Percentiles rank a stretch among this genome's conserved stretches.
These are phyloP conservation scores for Botrytis sinoallii DNA, from an alignment of 2,329 filamentous ascomycete species.

Conservation along the genomic window DNA sequence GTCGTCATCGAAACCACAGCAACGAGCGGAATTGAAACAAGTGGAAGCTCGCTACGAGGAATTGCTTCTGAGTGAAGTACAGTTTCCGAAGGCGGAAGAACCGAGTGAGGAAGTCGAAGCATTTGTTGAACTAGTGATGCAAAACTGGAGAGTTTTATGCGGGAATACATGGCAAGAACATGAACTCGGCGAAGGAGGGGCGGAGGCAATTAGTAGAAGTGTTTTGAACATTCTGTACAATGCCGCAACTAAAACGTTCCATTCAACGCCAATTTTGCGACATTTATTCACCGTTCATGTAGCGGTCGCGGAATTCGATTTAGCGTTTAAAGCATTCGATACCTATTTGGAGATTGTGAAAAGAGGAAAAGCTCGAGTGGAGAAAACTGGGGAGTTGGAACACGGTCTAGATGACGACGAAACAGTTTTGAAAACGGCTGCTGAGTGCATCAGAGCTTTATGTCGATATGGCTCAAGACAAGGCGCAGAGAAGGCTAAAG, in stretches of 20 bases:
- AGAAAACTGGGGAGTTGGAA: slow-evolving; percentile 72
- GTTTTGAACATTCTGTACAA: slow-evolving; percentile 87
- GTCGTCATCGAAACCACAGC: slow-evolving; percentile 56
- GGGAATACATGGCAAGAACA: slow-evolving; percentile 76
- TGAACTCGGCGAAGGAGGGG: slow-evolving; percentile 78
- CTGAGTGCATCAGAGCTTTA: slow-evolving; percentile 74
- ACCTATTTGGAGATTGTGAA: slow-evolving; percentile 88
- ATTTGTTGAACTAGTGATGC: slow-evolving; percentile 75
- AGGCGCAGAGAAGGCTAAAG: slow-evolving; percentile 75
- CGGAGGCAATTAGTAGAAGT: slow-evolving; percentile 68
- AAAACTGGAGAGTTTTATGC: slow-evolving; percentile 81
- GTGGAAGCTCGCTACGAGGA: slow-evolving; percentile 78
- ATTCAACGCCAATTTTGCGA: slow-evolving; percentile 84
- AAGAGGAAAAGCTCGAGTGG: slow-evolving; percentile 77
- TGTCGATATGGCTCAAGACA: slow-evolving; percentile 75
- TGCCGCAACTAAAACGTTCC: slow-evolving; percentile 88
- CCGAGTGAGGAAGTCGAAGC: slow-evolving; percentile 74
- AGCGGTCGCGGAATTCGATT: slow-evolving; percentile 83
- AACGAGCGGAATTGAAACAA: slow-evolving; percentile 73
- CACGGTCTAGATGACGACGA: slow-evolving; percentile 74
- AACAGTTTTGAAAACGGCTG: slow-evolving; percentile 71
- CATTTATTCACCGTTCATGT: slow-evolving; percentile 86
- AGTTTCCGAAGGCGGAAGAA: slow-evolving; percentile 81
- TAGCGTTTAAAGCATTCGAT: slow-evolving; percentile 87
- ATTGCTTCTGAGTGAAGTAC: slow-evolving; percentile 71